A percentile compares a stretch with the other conserved stretches of the same genome.
These are phyloP conservation scores for Cutaneotrichosporon cutaneum DNA, from an alignment of 1,284 basidiomycete genomes.

Conservation along the genomic window DNA sequence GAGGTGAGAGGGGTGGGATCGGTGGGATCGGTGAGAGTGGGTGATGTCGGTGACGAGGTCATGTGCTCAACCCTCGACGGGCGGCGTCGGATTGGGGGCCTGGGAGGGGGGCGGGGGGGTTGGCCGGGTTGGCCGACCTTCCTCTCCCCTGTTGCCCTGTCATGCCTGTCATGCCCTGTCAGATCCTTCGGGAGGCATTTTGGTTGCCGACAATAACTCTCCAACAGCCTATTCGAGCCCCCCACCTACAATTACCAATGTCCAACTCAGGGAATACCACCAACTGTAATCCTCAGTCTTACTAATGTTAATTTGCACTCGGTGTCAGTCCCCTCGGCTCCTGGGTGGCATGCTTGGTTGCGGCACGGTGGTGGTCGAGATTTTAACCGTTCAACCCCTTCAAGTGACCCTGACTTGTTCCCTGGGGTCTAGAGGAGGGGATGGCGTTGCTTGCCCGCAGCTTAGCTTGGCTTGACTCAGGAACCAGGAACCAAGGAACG, in stretches of 20 bases:
- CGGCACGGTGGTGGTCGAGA: too few relatives aligned
- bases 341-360: background rate
- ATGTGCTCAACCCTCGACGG: background rate
- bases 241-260: background rate
- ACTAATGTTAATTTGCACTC: background rate
- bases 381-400: background rate
- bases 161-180: too few relatives aligned
- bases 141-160: too few relatives aligned
- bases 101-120: too few relatives aligned
- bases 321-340: background rate
- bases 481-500: background rate
- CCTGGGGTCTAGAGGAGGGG: background rate
- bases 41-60: conserved; percentile 1
- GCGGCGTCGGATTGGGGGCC: background rate
- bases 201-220: background rate
- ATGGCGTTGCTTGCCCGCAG: too few relatives aligned
- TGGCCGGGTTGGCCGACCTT: too few relatives aligned
- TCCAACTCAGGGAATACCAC: background rate
- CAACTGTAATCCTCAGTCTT: too few relatives aligned
- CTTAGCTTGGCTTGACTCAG: background rate
- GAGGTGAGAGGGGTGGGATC: background rate
- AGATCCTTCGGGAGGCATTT: too few relatives aligned
- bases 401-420: background rate
- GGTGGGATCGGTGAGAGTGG: background rate
- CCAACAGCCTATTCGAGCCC: background rate